Evolutionary conservation across 139 green algal species (phyloP).

Genomic region (Diplosphaera chodatii): DNA sequence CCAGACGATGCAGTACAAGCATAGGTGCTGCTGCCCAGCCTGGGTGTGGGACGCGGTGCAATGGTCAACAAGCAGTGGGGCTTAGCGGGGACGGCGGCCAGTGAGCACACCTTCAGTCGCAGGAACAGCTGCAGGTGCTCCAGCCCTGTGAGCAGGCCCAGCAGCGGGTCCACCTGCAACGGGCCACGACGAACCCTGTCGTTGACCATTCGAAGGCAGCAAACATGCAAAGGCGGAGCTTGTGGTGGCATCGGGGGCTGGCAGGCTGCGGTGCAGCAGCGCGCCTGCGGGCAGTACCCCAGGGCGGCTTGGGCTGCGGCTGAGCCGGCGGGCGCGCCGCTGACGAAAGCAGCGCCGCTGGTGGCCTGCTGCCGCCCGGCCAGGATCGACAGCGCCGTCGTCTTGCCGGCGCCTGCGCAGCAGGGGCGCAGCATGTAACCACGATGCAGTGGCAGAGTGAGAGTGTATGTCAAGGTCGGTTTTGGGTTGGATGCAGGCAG

Average conservation of each 20-base stretch:
- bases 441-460: background rate
- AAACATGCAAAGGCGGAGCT: background rate
- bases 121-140: conserved; percentile 54
- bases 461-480: background rate
- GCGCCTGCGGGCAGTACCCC: conserved; percentile 57
- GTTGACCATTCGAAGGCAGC: background rate
- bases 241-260: too few species aligned
- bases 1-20: too few species aligned
- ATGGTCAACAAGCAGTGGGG: too few species aligned
- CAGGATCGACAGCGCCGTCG: conserved; percentile 20
- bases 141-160: conserved; percentile 33
- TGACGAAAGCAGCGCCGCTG: conserved; percentile 11
- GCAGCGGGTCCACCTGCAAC: conserved; percentile 43
- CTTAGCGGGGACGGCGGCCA: too few species aligned
- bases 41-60: too few species aligned
- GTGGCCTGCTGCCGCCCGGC: conserved; percentile 3
- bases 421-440: too few species aligned
- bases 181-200: too few species aligned
- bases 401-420: conserved; percentile 19
- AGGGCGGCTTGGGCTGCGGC: background rate
- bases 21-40: too few species aligned
- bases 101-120: conserved; percentile 30
- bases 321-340: conserved; percentile 3
- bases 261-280: too few species aligned
- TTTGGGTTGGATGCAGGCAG: too few species aligned